Conservation (phyloP, 2,329 filamentous ascomycete genomes). For the Capronia americana region DNA sequence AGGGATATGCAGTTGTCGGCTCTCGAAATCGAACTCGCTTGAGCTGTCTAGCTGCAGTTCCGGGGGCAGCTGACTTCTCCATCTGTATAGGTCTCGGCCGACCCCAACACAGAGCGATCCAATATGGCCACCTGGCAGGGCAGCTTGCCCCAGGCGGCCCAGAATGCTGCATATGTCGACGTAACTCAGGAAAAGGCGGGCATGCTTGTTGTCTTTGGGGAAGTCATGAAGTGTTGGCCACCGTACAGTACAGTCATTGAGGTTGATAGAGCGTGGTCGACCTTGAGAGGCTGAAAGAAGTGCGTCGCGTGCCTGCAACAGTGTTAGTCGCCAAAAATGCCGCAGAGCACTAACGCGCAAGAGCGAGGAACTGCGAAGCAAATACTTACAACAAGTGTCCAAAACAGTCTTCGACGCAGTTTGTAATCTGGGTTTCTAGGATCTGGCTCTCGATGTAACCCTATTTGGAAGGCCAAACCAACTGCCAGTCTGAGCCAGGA, state of each 20-base stretch:
- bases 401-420: conserved; percentile 3
- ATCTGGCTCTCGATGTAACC: conserved; percentile 11
- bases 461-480: conserved; percentile 6
- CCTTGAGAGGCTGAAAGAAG: too few relatives aligned
- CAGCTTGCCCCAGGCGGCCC: not conserved
- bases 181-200: conserved; percentile 4
- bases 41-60: too few relatives aligned
- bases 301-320: too few relatives aligned
- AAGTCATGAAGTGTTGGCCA: conserved; percentile 6
- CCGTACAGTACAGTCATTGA: conserved; percentile 9
- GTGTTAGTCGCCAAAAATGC: too few relatives aligned
- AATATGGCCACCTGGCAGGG: too few relatives aligned
- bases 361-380: too few relatives aligned
- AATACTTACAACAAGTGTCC: conserved; percentile 1
- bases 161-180: conserved; percentile 9
- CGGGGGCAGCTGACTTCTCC: too few relatives aligned
- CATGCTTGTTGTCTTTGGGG: conserved; percentile 2
- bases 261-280: not conserved
- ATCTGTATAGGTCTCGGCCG: too few relatives aligned
- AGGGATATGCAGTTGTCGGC: too few relatives aligned
- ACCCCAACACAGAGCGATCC: too few relatives aligned
- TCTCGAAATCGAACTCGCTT: too few relatives aligned
- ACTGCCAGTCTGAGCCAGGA: conserved; percentile 6
- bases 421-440: conserved; percentile 6
- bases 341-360: too few relatives aligned